A percentile compares a stretch with the other conserved stretches of the same genome.
Evolutionary conservation across 2,329 filamentous ascomycete genomes (phyloP).

Genomic region (Daldinia sp.): DNA sequence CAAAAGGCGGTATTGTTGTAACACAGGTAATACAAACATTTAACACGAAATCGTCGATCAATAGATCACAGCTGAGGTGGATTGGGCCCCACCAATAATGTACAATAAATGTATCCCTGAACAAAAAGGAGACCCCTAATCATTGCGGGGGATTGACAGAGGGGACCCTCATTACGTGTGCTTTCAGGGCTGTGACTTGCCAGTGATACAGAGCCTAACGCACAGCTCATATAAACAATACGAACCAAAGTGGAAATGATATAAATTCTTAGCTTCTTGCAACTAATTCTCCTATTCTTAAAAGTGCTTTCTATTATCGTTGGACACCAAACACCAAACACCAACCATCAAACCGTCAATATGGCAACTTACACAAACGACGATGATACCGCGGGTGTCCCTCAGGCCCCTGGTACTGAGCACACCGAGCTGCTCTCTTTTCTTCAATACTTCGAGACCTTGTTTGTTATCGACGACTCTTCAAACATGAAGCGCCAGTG

Average conservation of each 20-base stretch:
- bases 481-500: slow-evolving; percentile 45
- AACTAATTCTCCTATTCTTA: neutral
- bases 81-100: slow-evolving; percentile 2
- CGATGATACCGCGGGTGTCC: slow-evolving; percentile 43
- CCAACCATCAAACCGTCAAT: slow-evolving; percentile 2
- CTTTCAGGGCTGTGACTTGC: slow-evolving; percentile 20
- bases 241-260: neutral
- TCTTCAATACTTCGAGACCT: slow-evolving; percentile 43
- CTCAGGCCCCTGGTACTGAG: slow-evolving; percentile 36
- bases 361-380: slow-evolving; percentile 42
- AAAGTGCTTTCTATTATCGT: neutral
- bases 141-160: slow-evolving; percentile 28
- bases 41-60: slow-evolving; percentile 43
- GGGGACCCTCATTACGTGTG: slow-evolving; percentile 13
- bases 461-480: slow-evolving; percentile 45
- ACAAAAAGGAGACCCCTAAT: slow-evolving; percentile 6
- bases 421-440: slow-evolving; percentile 43
- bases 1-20: slow-evolving; percentile 2
- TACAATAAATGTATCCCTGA: slow-evolving; percentile 12
- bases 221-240: slow-evolving; percentile 10
- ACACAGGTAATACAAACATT: neutral
- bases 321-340: slow-evolving; percentile 5
- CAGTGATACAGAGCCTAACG: slow-evolving; percentile 3
- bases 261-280: neutral
- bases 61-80: neutral